Base-by-base conservation (phyloP, 2,329 filamentous ascomycete species). In the Aspergillus texensis region DNA sequence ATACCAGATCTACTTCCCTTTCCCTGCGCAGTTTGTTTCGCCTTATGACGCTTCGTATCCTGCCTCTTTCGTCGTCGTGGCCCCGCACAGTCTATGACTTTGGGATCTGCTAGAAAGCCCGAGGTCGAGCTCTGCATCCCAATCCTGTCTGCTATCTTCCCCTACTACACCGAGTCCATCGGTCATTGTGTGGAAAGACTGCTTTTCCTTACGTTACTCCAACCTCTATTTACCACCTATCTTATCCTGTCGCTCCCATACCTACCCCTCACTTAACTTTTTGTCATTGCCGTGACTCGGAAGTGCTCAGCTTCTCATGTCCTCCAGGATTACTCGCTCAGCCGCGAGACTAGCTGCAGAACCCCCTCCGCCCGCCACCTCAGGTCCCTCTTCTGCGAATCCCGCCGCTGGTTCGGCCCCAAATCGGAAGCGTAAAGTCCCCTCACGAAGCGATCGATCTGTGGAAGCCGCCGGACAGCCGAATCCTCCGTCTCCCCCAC, bases 301-400 rank as follows among this genome's bases (percentile, higher is more conserved):
- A 65, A 68, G 76, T 75, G 72, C 69, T 70, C 75, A 76, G 68
- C 78, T 84, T 90, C 92, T 94, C 89, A 97, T 97, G 93, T 92
- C 92, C 88, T 84, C 89, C 87, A 97, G 94, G 92, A 89, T 95
- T 75, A 97, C 94, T 85, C 93, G 94, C 85, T 95, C 94, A 75
- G 91, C 94, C 80, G 91, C 94, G 84, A 93, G 93, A 85, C 89
- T 92, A 87, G 92, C 92, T 83, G 91, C 92, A 81, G 85, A 84
- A 70, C 74, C 79, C 68, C 74, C 81, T 70, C 75, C 80, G 68
- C 75, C 82, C 72, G 73, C 79, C 72, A 73, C 69, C 80, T 65
- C 75, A 76, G 67, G 71, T 75, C 67, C 74, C 74, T 66, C 75
- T 78, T 65, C 78, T 76, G 67, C 71, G 74, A 71, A 71, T 70